Percentiles rank a stretch among this genome's conserved stretches.
Evolutionary conservation across 106 monocot genomes (phyloP).

Genomic region (Acorus gramineus): DNA sequence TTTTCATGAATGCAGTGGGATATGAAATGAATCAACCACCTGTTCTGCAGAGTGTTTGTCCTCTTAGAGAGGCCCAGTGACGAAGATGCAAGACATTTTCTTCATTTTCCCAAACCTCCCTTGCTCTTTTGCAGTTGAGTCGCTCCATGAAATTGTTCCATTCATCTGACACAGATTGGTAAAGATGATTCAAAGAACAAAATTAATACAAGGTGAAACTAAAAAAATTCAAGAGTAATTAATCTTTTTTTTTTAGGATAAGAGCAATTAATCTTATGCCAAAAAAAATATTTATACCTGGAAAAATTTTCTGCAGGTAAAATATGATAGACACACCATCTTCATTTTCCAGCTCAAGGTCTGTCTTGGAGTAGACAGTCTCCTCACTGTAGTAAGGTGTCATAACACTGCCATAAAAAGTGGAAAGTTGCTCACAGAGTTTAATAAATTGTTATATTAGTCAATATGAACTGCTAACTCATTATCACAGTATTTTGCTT

Average conservation of each 20-base stretch:
- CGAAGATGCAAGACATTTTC: constrained; percentile 98
- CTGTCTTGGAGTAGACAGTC: constrained; percentile 86
- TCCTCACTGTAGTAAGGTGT: constrained; percentile 99
- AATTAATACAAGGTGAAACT: neutral
- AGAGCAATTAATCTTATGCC: too few relatives aligned
- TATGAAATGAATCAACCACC: constrained; percentile 31
- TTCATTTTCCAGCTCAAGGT: constrained; percentile 99
- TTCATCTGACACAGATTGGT: constrained; percentile 50
- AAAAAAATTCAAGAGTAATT: too few relatives aligned
- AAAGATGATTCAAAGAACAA: neutral
- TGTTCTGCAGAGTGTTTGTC: constrained; percentile 95
- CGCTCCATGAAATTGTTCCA: constrained; percentile 99
- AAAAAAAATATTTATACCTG: constrained; percentile 40
- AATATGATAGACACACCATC: constrained; percentile 96
- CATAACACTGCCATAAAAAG: constrained; percentile 63
- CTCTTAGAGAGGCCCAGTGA: constrained; percentile 92
- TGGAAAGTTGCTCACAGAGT: neutral
- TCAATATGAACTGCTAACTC: neutral
- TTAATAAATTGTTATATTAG: neutral
- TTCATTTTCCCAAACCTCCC: constrained; percentile 89
- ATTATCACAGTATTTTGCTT: too few relatives aligned
- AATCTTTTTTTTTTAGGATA: too few relatives aligned
- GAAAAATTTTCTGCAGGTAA: constrained; percentile 96
- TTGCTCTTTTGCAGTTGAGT: constrained; percentile 75
- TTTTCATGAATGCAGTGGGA: neutral